Evolutionary conservation across 768 basidiomycete genomes (phyloP), one percentile per base, ranked within the genome.

Genomic region (Boletus reticuloceps): DNA sequence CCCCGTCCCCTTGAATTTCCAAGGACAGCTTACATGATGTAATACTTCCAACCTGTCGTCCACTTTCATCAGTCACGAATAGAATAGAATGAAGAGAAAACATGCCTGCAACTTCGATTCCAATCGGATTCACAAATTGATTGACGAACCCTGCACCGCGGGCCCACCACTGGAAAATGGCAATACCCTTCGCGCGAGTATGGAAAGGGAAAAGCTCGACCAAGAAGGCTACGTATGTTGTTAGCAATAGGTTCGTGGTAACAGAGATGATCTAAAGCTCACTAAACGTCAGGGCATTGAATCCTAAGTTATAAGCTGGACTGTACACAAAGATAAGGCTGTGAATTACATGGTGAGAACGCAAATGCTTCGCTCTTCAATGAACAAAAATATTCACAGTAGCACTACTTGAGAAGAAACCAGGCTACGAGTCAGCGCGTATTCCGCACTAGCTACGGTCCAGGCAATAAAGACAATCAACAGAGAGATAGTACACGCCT

Each of bases 151-250:
- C 47, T 5, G 34, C 58, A 5, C 75, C 68, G 11, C 84, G 79
- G 43, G 77, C 72, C 66, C 79, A 82, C 74, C 77, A 81, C 58
- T 86, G 82, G 73, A 82, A 85, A 16, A 86, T 63, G 5, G 83
- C 71, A 50, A 86, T 78, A 38, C 85, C 85, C 64, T 78, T 80
- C 1, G 85, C 77, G 51, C 85, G 82, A 27, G 77, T 76, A 54
- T 82, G 79, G 69, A 75, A 86, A 0, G 85, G 85, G 75, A 86
- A 86, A 32, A 87, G 64, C 61, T 86, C 85, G n/a, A 86, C 83
- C 56, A 85, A 68, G 75, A 75, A 86, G 5, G 84, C 83, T 83
- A 36, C 34, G 13, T 14, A 14, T 36, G 13, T 36, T 6, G 14
- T 36, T 14, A 36, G 34, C 34, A 14, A 36, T 36, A 4, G 59